Evolutionary conservation across 2,329 filamentous ascomycete species (phyloP).

Genomic region (Aureobasidium sp.): DNA sequence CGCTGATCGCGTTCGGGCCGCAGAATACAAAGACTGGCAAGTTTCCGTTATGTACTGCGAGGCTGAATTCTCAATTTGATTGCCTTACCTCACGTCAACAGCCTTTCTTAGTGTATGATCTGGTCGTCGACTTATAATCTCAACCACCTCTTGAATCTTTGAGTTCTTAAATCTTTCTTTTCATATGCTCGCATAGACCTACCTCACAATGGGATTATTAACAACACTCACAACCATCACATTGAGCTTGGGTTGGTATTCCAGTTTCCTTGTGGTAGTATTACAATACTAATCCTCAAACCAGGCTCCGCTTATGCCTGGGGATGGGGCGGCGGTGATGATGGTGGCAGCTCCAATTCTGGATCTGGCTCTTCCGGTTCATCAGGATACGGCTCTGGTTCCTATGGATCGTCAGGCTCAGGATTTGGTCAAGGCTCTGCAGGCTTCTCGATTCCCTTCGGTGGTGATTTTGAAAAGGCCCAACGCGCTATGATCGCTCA

Average conservation of each 20-base stretch:
- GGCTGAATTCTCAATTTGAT: neutral
- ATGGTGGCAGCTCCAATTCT: neutral
- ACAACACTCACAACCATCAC: neutral
- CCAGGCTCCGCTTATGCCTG: constrained; percentile 4
- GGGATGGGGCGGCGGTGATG: neutral
- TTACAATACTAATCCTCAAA: neutral
- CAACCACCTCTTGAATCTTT: neutral
- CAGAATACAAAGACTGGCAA: neutral
- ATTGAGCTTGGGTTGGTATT: neutral
- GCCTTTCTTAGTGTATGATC: neutral
- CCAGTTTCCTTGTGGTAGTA: neutral
- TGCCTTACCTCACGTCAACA: neutral
- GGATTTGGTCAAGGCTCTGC: neutral
- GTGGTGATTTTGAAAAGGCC: neutral
- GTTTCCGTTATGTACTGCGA: neutral
- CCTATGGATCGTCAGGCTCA: neutral
- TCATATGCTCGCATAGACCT: neutral
- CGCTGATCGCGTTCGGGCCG: neutral
- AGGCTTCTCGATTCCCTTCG: constrained; percentile 4
- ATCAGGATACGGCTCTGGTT: constrained; percentile 3
- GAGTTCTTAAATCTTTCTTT: neutral
- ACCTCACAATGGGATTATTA: neutral
- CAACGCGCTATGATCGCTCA: constrained; percentile 29
- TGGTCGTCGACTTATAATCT: neutral
- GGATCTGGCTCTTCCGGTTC: neutral